These are phyloP conservation scores for Puya raimondii DNA, from an alignment of 176 grass and related monocot genomes.

Conservation along the genomic window DNA sequence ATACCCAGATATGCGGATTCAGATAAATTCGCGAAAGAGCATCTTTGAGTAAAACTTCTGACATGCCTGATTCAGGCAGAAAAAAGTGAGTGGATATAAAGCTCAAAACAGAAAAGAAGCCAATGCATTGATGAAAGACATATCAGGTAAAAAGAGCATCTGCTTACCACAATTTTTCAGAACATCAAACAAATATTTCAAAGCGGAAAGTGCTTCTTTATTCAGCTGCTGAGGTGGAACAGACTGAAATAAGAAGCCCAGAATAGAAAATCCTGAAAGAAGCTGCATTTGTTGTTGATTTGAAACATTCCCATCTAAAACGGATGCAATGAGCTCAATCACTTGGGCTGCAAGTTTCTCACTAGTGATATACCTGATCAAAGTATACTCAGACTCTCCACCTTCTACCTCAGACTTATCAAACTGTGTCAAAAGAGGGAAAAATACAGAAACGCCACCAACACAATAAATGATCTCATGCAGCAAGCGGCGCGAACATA, in stretches of 20 bases:
- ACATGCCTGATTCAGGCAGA: slow-evolving; percentile 57
- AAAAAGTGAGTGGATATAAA: slow-evolving; percentile 8
- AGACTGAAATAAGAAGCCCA: slow-evolving; percentile 89
- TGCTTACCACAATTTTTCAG: slow-evolving; percentile 54
- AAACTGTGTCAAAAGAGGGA: slow-evolving; percentile 89
- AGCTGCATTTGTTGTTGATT: slow-evolving; percentile 99
- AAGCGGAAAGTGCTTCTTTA: slow-evolving; percentile 64
- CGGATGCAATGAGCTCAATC: slow-evolving; percentile 92
- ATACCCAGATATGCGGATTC: slow-evolving; percentile 91
- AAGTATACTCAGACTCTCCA: slow-evolving; percentile 18
- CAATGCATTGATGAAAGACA: background rate
- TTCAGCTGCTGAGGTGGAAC: slow-evolving; percentile 64
- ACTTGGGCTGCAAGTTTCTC: slow-evolving; percentile 70
- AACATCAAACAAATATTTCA: slow-evolving; percentile 84
- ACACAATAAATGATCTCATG: slow-evolving; percentile 99
- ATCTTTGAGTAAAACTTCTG: slow-evolving; percentile 75
- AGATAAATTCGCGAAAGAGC: slow-evolving; percentile 74
- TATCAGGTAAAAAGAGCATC: slow-evolving; percentile 8
- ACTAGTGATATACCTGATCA: slow-evolving; percentile 11
- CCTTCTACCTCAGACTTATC: slow-evolving; percentile 46
- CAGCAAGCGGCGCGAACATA: slow-evolving; percentile 71
- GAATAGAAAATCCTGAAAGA: slow-evolving; percentile 90
- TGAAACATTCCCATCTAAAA: slow-evolving; percentile 88
- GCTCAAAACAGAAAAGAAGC: background rate
- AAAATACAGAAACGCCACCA: slow-evolving; percentile 93